A percentile compares a stretch with the other conserved stretches of the same genome.
Conservation (phyloP, 1,139 yeast species). For the Candida sanyaensis region DNA sequence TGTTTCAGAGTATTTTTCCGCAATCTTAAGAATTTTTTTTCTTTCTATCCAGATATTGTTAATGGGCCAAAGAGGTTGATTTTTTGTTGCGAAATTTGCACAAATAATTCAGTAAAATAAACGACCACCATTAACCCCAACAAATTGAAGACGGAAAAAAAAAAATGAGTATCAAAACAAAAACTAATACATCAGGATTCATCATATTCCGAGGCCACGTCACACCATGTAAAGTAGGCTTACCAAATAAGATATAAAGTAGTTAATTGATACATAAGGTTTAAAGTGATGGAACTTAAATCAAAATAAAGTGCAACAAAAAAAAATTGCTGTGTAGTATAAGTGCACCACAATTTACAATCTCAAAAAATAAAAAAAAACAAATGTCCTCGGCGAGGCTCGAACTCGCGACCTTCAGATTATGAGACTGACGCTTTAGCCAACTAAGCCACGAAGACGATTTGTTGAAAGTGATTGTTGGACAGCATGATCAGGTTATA, state of each 20-base stretch:
- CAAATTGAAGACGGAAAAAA: neutral
- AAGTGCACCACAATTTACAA: neutral
- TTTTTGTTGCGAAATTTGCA: neutral
- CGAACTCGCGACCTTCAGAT: conserved; percentile 52
- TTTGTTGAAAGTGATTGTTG: conserved; percentile 2
- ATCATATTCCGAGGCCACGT: no score
- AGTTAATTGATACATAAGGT: no score
- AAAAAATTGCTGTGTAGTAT: no score
- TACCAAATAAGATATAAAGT: no score
- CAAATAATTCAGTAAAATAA: neutral
- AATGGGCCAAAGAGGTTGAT: neutral
- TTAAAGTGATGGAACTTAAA: no score
- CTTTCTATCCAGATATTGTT: no score
- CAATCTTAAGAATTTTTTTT: no score
- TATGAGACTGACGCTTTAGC: conserved; percentile 54
- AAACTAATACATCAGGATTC: no score
- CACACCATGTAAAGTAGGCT: no score
- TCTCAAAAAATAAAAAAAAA: conserved; percentile 18
- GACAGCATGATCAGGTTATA: neutral
- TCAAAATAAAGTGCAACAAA: no score
- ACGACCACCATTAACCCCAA: neutral
- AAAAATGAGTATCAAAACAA: no score
- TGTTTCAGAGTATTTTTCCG: neutral
- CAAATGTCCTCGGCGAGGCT: conserved; percentile 53
- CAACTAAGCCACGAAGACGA: conserved; percentile 43